Conservation (phyloP, 2,329 filamentous ascomycete genomes). For the Myrmaecium sp. region DNA sequence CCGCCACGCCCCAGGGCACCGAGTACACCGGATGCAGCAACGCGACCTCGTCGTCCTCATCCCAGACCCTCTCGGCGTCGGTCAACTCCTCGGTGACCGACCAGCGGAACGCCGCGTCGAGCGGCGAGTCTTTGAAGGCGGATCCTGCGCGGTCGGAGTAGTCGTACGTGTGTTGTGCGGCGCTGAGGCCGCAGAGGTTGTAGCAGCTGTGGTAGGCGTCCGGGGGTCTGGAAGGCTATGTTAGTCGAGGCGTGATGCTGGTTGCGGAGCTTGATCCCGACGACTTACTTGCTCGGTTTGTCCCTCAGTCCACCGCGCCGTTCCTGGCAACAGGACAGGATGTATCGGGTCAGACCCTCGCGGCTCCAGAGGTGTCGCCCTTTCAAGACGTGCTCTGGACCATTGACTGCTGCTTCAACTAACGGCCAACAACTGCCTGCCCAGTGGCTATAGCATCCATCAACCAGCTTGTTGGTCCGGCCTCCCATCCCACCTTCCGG, state of each 20-base stretch:
- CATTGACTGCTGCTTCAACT: conserved; percentile 60
- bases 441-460: conserved; percentile 98
- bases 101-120: conserved; percentile 29
- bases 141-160: conserved; percentile 25
- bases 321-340: conserved; percentile 70
- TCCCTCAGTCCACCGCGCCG: conserved; percentile 75
- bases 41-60: conserved; percentile 50
- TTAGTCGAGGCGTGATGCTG: no score
- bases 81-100: conserved; percentile 20
- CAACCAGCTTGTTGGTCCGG: conserved; percentile 92
- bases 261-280: no score
- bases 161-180: conserved; percentile 50
- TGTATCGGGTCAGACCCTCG: conserved; percentile 75
- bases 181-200: conserved; percentile 66
- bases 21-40: conserved; percentile 73
- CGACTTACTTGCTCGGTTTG: conserved; percentile 72
- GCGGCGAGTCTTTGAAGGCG: conserved; percentile 7
- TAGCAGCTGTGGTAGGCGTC: conserved; percentile 93
- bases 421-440: conserved; percentile 89
- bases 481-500: conserved; percentile 89
- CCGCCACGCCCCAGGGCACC: conserved; percentile 54
- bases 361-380: conserved; percentile 48
- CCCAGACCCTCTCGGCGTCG: conserved; percentile 44
- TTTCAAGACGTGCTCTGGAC: conserved; percentile 15
- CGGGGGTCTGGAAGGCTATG: conserved; percentile 37